Evolutionary conservation across 441 rosid genomes (phyloP), one percentile per base, ranked within the genome.

Genomic region (Euphorbia neoarborescens): DNA sequence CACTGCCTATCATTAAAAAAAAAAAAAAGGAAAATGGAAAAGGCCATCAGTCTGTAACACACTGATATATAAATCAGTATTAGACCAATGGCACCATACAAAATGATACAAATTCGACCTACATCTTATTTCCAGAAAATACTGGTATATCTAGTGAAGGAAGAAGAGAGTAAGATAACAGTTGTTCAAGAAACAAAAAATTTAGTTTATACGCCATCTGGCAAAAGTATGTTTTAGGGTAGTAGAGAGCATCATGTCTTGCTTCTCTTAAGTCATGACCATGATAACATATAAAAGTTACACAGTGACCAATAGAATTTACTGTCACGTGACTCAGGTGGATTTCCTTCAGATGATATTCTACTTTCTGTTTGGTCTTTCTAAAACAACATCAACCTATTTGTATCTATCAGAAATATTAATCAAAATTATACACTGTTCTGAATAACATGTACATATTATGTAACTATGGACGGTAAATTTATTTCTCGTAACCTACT

Each of bases 1-100:
- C 62, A 95, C 98, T 70, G 94, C 98, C 99, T 95, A 75, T 50
- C 35, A 67, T 65, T 15, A 66, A 56, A 76, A 58, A 42, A 76
- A 58, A 42, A 38, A 42, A 69, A 8, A 32, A 19, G 42, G 30
- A 51, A 60, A 51, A 63, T 25, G 14, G 34, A 50, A 53, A 53
- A n/a, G 13, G 2, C 51, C n/a, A 35, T 70, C 65, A 69, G 51
- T 61, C n/a, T 73, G 63, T 65, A 53, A 24, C 6, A 66, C 14
- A 40, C 66, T 19, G 40, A 67, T 58, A 32, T 37, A 20, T 20
- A 22, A 27, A 58, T 63, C 38, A 25, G 13, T 3, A 27, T 17
- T 67, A 40, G 28, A 35, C 71, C 34, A 40, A 59, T 50, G 51
- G 25, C 63, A 68, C 10, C 30, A 50, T 50, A 20, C 11, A 24